A percentile compares a stretch with the other conserved stretches of the same genome.
Conservation (phyloP, 768 basidiomycete genomes). For the Lactarius sp. region DNA sequence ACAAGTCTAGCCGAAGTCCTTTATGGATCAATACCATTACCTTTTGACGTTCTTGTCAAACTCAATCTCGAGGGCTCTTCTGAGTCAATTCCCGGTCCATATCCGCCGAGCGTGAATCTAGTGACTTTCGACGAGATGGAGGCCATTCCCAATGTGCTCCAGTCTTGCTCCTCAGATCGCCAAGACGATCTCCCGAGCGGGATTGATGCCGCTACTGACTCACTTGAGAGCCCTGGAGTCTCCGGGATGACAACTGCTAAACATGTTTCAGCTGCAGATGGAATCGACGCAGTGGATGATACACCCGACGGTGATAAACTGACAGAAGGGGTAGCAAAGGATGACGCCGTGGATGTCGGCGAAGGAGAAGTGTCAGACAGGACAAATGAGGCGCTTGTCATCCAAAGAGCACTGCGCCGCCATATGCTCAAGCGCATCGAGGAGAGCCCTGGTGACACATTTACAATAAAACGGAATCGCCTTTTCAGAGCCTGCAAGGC, state of each 20-base stretch:
- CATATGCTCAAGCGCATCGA: background rate
- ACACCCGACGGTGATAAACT: background rate
- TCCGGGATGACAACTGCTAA: background rate
- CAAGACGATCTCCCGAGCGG: background rate
- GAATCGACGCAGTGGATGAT: background rate
- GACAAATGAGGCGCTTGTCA: background rate
- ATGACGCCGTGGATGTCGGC: background rate
- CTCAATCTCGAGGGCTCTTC: background rate
- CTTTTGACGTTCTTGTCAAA: constrained; percentile 11
- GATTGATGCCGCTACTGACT: too few relatives aligned
- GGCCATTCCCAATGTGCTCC: background rate
- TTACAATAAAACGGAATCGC: constrained; percentile 5
- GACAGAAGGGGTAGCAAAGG: background rate
- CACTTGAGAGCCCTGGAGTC: background rate
- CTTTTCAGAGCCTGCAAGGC: constrained; percentile 13
- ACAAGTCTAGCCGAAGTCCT: background rate
- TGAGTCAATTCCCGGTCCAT: background rate
- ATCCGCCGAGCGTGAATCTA: background rate
- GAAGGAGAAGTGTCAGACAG: constrained; percentile 6
- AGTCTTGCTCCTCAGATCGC: background rate
- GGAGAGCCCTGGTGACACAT: background rate
- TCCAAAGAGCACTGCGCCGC: constrained; percentile 11
- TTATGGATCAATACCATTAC: constrained; percentile 2
- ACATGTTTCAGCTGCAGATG: background rate
- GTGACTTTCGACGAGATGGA: background rate